Evolutionary conservation across 1,284 basidiomycete genomes (phyloP).

Genomic region (Farysia itapuensis): DNA sequence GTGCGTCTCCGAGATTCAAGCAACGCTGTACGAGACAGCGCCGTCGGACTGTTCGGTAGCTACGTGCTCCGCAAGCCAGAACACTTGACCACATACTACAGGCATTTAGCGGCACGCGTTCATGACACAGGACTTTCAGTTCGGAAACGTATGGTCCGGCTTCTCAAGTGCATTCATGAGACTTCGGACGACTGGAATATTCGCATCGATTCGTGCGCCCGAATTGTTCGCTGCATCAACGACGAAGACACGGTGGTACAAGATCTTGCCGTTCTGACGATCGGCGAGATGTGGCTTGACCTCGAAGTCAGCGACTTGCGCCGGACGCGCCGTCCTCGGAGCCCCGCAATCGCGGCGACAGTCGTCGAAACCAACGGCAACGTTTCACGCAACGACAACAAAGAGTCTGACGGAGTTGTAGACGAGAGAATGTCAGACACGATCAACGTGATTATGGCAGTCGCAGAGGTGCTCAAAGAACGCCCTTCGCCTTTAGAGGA

Average conservation of each 20-base stretch:
- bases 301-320: conserved; percentile 21
- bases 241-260: conserved; percentile 89
- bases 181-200: conserved; percentile 67
- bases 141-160: conserved; percentile 89
- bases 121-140: conserved; percentile 90
- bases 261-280: conserved; percentile 81
- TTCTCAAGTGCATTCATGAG: conserved; percentile 79
- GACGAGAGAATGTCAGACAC: conserved; percentile 62
- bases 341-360: neutral
- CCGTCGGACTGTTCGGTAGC: conserved; percentile 91
- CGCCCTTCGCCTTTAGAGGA: conserved; percentile 80
- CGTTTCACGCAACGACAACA: neutral
- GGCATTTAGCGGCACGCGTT: conserved; percentile 80
- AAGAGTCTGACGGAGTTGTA: neutral
- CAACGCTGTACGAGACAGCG: conserved; percentile 89
- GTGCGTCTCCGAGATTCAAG: conserved; percentile 84
- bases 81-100: conserved; percentile 81
- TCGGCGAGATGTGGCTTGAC: conserved; percentile 85
- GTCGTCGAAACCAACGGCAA: neutral
- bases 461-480: conserved; percentile 78
- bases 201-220: conserved; percentile 77
- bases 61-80: conserved; percentile 85
- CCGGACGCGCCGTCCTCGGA: conserved; percentile 2
- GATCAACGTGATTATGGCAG: conserved; percentile 77
- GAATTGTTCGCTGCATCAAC: conserved; percentile 77